Evolutionary conservation across 2,329 filamentous ascomycete genomes (phyloP).

Genomic region (Penicillium sclerotigenum): DNA sequence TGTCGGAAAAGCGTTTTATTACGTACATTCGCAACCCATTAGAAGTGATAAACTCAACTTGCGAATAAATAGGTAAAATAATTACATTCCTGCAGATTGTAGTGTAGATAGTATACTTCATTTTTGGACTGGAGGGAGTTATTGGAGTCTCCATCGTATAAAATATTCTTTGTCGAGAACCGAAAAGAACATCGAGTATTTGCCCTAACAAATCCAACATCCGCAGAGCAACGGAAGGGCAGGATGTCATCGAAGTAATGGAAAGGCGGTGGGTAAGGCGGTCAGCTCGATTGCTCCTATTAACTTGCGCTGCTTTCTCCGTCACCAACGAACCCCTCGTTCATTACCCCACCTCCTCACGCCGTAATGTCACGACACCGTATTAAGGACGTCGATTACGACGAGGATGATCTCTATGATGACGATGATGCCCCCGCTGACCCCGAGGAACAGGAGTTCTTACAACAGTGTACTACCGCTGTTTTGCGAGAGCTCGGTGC

Average conservation of each 20-base stretch:
- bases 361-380: constrained; percentile 45
- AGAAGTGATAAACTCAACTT: not conserved
- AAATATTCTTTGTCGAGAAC: not conserved
- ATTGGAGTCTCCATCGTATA: not conserved
- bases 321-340: not conserved
- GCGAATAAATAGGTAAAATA: not conserved
- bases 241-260: too few species aligned
- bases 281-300: not conserved
- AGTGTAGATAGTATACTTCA: not conserved
- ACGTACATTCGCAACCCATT: not conserved
- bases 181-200: too few species aligned
- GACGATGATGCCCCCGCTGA: constrained; percentile 43
- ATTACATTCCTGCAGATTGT: not conserved
- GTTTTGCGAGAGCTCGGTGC: constrained; percentile 65
- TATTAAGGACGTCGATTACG: constrained; percentile 44
- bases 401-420: constrained; percentile 41
- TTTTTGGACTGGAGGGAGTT: not conserved
- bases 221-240: too few species aligned
- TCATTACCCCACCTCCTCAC: constrained; percentile 4
- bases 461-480: constrained; percentile 64
- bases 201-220: not conserved
- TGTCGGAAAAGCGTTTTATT: not conserved
- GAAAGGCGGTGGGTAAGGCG: not conserved
- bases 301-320: not conserved
- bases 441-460: constrained; percentile 50